Evolutionary conservation across 1,284 basidiomycete genomes (phyloP).

Genomic region (Sanghuangporus baumii): DNA sequence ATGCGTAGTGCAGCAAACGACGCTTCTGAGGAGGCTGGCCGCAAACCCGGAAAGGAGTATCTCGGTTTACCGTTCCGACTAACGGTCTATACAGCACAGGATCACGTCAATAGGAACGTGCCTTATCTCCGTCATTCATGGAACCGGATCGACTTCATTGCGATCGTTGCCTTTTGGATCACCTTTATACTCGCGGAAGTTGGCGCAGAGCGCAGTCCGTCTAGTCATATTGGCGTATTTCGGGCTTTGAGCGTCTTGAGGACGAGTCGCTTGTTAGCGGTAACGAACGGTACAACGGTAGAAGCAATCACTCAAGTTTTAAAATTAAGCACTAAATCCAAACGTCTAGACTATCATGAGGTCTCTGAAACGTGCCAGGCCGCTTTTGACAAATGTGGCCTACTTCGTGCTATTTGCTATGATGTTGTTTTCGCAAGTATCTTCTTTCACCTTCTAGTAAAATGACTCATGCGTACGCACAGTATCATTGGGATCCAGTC

Average conservation of each 20-base stretch:
- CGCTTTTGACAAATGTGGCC: constrained; percentile 82
- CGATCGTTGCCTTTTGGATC: constrained; percentile 77
- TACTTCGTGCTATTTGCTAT: constrained; percentile 92
- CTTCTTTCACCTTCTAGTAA: not conserved
- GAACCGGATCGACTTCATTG: constrained; percentile 88
- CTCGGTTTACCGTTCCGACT: constrained; percentile 64
- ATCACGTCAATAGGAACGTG: constrained; percentile 54
- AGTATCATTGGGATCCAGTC: constrained; percentile 89
- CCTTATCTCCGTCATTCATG: constrained; percentile 93
- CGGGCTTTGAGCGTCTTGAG: constrained; percentile 87
- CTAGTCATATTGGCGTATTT: constrained; percentile 80
- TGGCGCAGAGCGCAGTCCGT: constrained; percentile 58
- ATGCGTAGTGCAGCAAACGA: constrained; percentile 9
- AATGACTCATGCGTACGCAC: not conserved
- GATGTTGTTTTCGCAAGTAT: constrained; percentile 75
- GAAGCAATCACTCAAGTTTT: constrained; percentile 25
- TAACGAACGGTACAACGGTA: constrained; percentile 90
- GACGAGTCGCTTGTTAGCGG: constrained; percentile 76
- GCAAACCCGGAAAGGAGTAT: constrained; percentile 26
- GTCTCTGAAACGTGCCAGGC: constrained; percentile 87
- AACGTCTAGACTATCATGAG: constrained; percentile 81
- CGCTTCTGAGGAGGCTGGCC: constrained; percentile 1
- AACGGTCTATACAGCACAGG: constrained; percentile 47
- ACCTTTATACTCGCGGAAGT: constrained; percentile 64
- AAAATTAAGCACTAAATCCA: not conserved